Evolutionary conservation across 2,329 filamentous ascomycete genomes (phyloP).

Genomic region (Beauveria caledonica): DNA sequence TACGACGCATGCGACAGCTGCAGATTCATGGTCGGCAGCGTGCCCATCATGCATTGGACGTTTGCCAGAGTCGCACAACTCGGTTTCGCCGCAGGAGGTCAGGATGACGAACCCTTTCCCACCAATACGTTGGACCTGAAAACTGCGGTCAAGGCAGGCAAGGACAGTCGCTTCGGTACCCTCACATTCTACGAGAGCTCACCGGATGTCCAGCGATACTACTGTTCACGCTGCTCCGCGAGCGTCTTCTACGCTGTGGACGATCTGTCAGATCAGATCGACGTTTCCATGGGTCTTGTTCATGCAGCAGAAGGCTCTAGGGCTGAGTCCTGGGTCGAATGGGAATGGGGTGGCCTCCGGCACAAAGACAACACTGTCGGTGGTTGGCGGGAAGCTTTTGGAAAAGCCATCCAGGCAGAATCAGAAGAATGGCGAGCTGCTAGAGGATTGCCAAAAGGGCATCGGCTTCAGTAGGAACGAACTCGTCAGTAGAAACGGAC

Average conservation of each 20-base stretch:
- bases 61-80: constrained; percentile 33
- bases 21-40: constrained; percentile 32
- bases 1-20: constrained; percentile 43
- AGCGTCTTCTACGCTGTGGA: constrained; percentile 36
- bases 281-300: constrained; percentile 37
- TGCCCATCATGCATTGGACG: constrained; percentile 38
- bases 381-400: constrained; percentile 32
- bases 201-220: constrained; percentile 37
- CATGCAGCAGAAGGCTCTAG: constrained; percentile 35
- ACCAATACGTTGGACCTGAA: constrained; percentile 21
- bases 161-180: constrained; percentile 33
- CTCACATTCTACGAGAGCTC: constrained; percentile 36
- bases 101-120: constrained; percentile 10
- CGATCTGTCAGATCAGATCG: constrained; percentile 29
- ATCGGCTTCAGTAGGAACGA: not conserved
- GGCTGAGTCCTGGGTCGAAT: constrained; percentile 35
- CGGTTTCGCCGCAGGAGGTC: constrained; percentile 17
- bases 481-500: not conserved
- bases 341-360: constrained; percentile 28
- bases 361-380: constrained; percentile 28
- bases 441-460: constrained; percentile 13
- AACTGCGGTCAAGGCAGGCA: constrained; percentile 21
- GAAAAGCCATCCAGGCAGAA: constrained; percentile 24
- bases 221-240: constrained; percentile 40
- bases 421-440: constrained; percentile 26